These are phyloP conservation scores for Cladophialophora yegresii DNA, from an alignment of 2,329 filamentous ascomycete species.

Conservation along the genomic window DNA sequence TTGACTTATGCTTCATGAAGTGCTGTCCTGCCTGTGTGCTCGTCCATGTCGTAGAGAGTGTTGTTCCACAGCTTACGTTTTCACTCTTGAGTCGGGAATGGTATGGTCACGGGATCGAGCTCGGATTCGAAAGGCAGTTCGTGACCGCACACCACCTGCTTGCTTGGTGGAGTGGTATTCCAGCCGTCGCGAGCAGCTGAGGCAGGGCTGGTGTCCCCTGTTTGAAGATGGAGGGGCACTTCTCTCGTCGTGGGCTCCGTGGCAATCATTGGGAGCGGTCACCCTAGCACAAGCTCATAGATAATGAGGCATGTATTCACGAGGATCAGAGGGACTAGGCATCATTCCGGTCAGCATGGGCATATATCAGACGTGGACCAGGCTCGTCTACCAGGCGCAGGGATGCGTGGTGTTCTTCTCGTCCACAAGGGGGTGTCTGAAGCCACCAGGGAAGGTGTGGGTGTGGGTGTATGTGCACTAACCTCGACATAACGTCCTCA, in stretches of 20 bases:
- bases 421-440: not conserved
- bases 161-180: no score
- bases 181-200: no score
- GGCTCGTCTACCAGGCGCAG: not conserved
- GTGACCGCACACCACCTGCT: not conserved
- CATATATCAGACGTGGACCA: not conserved
- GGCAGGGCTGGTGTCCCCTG: not conserved
- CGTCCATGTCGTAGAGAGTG: not conserved
- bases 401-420: not conserved
- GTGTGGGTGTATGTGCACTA: conserved; percentile 14
- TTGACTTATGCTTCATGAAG: not conserved
- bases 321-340: conserved; percentile 75
- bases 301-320: conserved; percentile 81
- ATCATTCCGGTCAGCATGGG: not conserved
- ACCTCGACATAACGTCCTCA: conserved; percentile 25
- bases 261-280: conserved; percentile 37
- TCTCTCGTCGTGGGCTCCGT: not conserved
- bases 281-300: conserved; percentile 77
- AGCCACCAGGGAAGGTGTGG: not conserved
- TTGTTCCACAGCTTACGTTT: not conserved
- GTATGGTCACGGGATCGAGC: not conserved
- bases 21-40: not conserved
- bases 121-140: not conserved
- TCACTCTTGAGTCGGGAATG: no score
- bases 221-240: not conserved